Evolutionary conservation across 73 alveolate species (phyloP).

Genomic region (Halteria grandinella): DNA sequence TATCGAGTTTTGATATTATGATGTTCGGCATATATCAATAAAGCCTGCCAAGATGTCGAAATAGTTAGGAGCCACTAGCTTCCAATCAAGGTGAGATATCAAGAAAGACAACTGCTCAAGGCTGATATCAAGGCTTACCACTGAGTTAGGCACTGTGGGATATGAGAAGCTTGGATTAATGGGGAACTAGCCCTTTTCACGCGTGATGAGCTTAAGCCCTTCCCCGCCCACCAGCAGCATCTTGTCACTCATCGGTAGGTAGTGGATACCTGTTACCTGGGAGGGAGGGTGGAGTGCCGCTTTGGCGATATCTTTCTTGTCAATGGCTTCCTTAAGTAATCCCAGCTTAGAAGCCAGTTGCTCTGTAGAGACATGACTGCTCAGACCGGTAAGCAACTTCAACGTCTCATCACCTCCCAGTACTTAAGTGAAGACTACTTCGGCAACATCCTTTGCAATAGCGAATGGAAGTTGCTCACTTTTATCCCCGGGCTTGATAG

Average conservation of each 20-base stretch:
- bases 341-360: background rate
- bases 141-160: constrained; percentile 1
- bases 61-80: background rate
- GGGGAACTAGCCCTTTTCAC: background rate
- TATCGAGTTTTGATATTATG: background rate
- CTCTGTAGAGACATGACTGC: background rate
- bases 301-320: background rate
- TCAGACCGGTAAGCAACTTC: background rate
- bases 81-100: constrained; percentile 8
- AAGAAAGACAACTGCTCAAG: background rate
- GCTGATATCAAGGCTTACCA: background rate
- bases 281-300: background rate
- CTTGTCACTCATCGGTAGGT: constrained; percentile 29
- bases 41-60: background rate
- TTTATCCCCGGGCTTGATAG: constrained; percentile 18
- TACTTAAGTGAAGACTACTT: background rate
- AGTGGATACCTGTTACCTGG: background rate
- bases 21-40: background rate
- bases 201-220: constrained; percentile 11
- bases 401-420: background rate
- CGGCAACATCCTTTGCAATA: background rate
- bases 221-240: constrained; percentile 16
- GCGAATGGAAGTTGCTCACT: background rate
- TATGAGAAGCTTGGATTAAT: background rate
- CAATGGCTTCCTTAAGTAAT: constrained; percentile 18